phyloP scores from a whole-genome alignment of 2,329 filamentous ascomycete species.

The Fusarium sp. region DNA sequence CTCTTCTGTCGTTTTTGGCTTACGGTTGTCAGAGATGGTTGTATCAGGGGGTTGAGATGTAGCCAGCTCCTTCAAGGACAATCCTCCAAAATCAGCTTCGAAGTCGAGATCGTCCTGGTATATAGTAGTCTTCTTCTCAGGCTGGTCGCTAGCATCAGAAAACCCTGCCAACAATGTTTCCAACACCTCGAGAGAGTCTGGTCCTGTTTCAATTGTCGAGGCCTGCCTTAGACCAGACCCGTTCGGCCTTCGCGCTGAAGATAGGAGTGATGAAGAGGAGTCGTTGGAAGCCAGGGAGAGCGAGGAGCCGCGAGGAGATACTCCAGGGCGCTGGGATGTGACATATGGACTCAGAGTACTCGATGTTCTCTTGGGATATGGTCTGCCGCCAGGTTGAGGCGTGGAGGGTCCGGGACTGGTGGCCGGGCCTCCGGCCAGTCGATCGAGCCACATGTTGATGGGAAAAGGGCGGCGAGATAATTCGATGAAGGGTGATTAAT shows the following conservation, averaged over 20 bases:
- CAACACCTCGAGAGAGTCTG: constrained; percentile 79
- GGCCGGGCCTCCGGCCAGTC: constrained; percentile 76
- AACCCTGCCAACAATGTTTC: constrained; percentile 57
- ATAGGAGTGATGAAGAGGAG: constrained; percentile 79
- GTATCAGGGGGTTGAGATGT: constrained; percentile 47
- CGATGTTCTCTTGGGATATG: constrained; percentile 74
- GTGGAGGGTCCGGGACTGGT: constrained; percentile 68
- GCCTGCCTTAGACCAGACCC: constrained; percentile 75
- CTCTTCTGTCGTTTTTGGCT: constrained; percentile 74
- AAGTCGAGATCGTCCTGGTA: constrained; percentile 67
- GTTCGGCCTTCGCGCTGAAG: constrained; percentile 72
- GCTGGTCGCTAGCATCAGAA: constrained; percentile 26
- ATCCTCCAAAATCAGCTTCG: constrained; percentile 80
- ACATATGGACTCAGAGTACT: constrained; percentile 76
- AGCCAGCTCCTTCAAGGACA: constrained; percentile 80
- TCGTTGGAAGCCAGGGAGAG: constrained; percentile 82
- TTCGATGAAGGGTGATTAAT: constrained; percentile 13
- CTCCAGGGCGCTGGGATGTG: constrained; percentile 74
- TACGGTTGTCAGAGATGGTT: constrained; percentile 52
- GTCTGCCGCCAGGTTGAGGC: constrained; percentile 71
- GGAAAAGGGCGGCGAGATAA: constrained; percentile 21
- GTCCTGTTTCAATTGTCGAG: constrained; percentile 62
- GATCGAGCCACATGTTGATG: constrained; percentile 86
- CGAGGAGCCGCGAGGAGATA: constrained; percentile 79
- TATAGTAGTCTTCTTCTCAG: constrained; percentile 45